These are phyloP conservation scores for Malus asiatica DNA, from an alignment of 306 rosid species.

Conservation along the genomic window DNA sequence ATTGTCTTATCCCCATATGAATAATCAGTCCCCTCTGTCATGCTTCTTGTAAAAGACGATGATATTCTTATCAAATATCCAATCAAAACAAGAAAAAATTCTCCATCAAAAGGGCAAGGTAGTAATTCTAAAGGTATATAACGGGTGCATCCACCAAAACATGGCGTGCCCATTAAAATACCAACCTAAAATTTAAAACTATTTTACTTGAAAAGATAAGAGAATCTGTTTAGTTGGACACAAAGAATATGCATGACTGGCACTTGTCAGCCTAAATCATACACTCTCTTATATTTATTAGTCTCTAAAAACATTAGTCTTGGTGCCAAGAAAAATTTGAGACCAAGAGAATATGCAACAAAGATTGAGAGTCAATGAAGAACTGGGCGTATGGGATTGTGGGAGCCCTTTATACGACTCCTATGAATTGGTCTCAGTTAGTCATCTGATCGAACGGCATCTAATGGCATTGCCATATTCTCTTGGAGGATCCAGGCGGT, in stretches of 20 bases:
- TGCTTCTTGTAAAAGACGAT: not conserved
- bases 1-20: not conserved
- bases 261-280: not conserved
- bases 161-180: not conserved
- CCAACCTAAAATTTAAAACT: not conserved
- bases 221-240: not conserved
- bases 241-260: constrained; percentile 1
- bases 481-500: constrained; percentile 36
- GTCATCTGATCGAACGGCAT: constrained; percentile 61
- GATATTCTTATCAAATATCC: too few species aligned
- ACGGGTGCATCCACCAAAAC: constrained; percentile 2
- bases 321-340: not conserved
- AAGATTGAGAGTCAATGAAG: constrained; percentile 20
- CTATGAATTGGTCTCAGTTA: constrained; percentile 50
- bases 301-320: not conserved
- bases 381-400: constrained; percentile 65
- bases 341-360: constrained; percentile 23
- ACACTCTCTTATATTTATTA: not conserved
- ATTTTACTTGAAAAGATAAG: not conserved
- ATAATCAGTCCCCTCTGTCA: constrained; percentile 1
- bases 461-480: constrained; percentile 42
- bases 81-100: too few species aligned
- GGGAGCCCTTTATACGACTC: constrained; percentile 84
- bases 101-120: too few species aligned
- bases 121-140: too few species aligned